Evolutionary conservation across 768 basidiomycete species (phyloP).

Genomic region (Boletus sensibilis): DNA sequence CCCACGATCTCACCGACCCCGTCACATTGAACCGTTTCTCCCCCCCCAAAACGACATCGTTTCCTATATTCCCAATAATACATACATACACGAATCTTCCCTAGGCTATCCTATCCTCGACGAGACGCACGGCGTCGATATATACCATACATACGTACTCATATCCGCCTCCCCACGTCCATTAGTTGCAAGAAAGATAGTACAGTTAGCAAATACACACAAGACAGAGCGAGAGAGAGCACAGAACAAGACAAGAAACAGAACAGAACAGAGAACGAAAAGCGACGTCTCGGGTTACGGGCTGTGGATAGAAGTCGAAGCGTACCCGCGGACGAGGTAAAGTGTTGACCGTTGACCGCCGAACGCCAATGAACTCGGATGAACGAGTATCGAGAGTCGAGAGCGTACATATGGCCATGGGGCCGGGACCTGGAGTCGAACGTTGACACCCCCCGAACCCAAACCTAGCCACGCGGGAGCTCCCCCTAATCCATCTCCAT

Average conservation of each 20-base stretch:
- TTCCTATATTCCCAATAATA: not conserved
- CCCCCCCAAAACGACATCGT: no score
- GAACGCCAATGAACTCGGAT: not conserved
- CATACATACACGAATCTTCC: not conserved
- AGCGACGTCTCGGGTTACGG: not conserved
- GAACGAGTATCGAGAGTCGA: no score
- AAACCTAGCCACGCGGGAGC: no score
- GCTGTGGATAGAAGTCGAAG: not conserved
- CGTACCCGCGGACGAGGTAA: not conserved
- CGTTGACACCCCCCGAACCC: no score
- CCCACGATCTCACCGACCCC: not conserved
- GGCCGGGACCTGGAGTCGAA: no score
- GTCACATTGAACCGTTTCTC: not conserved
- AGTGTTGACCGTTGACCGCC: not conserved
- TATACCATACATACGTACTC: not conserved
- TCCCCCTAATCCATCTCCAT: slow-evolving; percentile 30
- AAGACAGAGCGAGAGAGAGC: not conserved
- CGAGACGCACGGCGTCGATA: not conserved
- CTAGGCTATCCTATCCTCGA: not conserved
- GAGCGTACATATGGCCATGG: no score
- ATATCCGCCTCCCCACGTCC: not conserved
- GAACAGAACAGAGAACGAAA: not conserved
- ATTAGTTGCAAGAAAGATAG: not conserved
- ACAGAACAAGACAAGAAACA: not conserved
- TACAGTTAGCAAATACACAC: not conserved